Base-by-base conservation (phyloP, 1,139 yeast genomes). In the Debaryomyces nepalensis region DNA sequence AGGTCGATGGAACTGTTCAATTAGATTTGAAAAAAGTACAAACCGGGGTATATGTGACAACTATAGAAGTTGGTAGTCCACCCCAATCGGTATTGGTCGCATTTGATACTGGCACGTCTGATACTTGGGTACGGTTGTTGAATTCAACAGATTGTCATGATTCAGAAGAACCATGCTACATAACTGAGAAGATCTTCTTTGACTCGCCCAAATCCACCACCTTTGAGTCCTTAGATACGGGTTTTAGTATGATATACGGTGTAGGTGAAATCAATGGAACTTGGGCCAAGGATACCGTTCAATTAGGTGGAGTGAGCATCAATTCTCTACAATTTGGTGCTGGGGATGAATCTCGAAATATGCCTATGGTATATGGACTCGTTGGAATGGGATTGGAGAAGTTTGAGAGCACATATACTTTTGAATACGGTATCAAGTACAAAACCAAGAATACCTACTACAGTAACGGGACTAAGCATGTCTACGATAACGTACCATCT, bases 41-140 rank as follows among this genome's bases (percentile, higher is more conserved):
- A 12, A 36, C 39, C 9, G 46, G 46, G 12, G 33, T 40, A 3
- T 36, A 43, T 33, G 37, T 38, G 14, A 23, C 40, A 4, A 24
- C 33, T 12, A 16, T 43, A 12, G 16, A 32, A 11, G 44, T 43
- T 15, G 46, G 46, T 8, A 43, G 24, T 8, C 46, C 44, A 16
- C 35, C 41, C 2, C 46, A 40, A 20, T 30, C 44, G n/a, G 31
- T 40, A 8, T 23, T 37, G 15, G 37, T 43, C 12, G 19, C 45
- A n/a, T 43, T 43, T 26, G 46, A 43, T 18, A 43, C 46, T 8
- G 46, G 46, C 4, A 31, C 46, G 6, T 43, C 46, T 20, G 46
- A 43, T 41, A 31, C 46, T n/a, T 43, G 46, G 46, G 29, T 43
- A n/a, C 21, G 43, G 33, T 31, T 39, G 19, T 21, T 41, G 14